Conservation (phyloP, 2,329 filamentous ascomycete species). For the Emmonsiellopsis sp. region DNA sequence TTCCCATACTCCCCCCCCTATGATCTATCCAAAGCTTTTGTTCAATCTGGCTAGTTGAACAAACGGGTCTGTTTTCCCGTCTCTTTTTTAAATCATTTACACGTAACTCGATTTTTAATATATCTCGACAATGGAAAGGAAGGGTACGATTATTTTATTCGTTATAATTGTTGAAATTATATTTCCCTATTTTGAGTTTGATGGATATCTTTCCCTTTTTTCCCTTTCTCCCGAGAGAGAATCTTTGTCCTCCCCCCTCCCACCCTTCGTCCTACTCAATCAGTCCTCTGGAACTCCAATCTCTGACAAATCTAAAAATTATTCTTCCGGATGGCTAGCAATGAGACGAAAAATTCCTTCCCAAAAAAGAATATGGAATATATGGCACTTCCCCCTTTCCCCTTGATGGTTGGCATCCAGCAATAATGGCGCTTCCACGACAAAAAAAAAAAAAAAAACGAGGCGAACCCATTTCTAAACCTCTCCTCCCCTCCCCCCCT, state of each 20-base stretch:
- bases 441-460: too few species aligned
- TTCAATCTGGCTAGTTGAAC: conserved; percentile 1
- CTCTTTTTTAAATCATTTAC: neutral
- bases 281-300: neutral
- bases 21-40: neutral
- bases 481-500: too few species aligned
- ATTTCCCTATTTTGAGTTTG: neutral
- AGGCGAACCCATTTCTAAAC: too few species aligned
- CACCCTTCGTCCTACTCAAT: too few species aligned
- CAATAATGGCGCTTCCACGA: too few species aligned
- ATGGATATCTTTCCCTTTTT: neutral
- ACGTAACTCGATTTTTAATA: neutral
- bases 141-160: neutral
- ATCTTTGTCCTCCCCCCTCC: neutral
- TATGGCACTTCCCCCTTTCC: too few species aligned
- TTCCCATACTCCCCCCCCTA: neutral
- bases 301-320: too few species aligned
- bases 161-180: conserved; percentile 6
- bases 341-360: too few species aligned
- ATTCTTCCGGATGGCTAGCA: too few species aligned
- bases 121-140: neutral
- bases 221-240: neutral
- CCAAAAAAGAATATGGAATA: too few species aligned
- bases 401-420: too few species aligned
- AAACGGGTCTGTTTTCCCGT: neutral